Base-by-base conservation (phyloP, 352 stramenopile genomes). In the Phytophthora pinifolia region DNA sequence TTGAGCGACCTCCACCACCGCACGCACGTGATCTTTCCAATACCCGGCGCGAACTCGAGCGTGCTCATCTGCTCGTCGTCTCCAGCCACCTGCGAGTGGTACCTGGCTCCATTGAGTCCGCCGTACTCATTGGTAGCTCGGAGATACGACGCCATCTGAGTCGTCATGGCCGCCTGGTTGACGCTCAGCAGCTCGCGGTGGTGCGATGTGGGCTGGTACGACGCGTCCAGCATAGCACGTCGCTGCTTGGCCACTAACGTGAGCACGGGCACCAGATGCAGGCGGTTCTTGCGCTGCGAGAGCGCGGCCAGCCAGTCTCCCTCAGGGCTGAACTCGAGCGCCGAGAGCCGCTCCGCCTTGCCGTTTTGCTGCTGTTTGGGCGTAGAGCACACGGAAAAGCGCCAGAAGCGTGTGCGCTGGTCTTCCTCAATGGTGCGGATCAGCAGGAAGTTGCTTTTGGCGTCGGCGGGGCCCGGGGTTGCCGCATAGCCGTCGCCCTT, bases 31-130 rank as follows among this genome's bases (percentile, higher is more conserved):
- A 88, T 74, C 0, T 49, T 56, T 6, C 83, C 83, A 52, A 95
- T 84, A 27, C 83, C 85, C 5, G 68, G 59, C 0, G 79, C 78
- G 42, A 95, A 92, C 65, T 90, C 83, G 14, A 95, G 67, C 30
- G 75, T 88, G 56, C 83, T 93, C 80, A 95, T 88, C 62, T 94
- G 81, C 54, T 88, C 70, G 30, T 91, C 65, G 36, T 95, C 85
- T 12, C 83, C 82, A 0, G 85, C 78, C 10, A 95, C 83, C 37
- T 88, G 79, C 10, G 83, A 93, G 50, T 88, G 74, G 62, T 95
- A 95, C 6, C 83, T 69, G 43, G 85, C 83, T 42, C 81, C 85
- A 50, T 95, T 93, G 9, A 90, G 67, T 0, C 85, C 85, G 41
- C 83, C 83, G 33, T 72, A 77, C 39, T 91, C 79, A 57, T 93